Evolutionary conservation across 2,329 filamentous ascomycete genomes (phyloP).

Genomic region (Verticillium klebahnii): DNA sequence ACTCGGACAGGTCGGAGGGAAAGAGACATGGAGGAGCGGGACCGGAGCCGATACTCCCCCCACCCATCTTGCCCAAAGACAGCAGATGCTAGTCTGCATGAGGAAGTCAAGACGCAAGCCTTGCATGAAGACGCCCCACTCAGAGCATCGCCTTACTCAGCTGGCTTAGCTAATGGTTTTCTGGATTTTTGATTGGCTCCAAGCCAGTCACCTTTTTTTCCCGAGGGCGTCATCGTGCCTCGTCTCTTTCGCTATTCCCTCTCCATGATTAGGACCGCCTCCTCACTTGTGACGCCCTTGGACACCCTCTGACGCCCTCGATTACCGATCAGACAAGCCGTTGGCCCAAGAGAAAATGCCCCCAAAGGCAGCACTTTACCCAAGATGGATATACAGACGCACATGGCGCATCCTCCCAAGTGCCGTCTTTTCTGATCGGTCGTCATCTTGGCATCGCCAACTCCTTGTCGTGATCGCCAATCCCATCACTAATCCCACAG

Average conservation of each 20-base stretch:
- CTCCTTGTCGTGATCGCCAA: neutral
- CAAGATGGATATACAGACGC: neutral
- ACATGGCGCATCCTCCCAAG: neutral
- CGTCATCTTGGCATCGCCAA: neutral
- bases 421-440: neutral
- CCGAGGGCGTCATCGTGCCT: neutral
- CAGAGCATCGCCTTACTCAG: neutral
- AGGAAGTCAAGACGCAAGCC: conserved; percentile 25
- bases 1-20: neutral
- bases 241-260: neutral
- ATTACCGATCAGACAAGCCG: neutral
- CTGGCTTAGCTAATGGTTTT: neutral
- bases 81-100: conserved; percentile 20
- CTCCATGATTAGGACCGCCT: neutral
- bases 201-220: neutral
- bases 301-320: no score
- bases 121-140: neutral
- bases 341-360: neutral
- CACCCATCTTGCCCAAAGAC: neutral
- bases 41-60: neutral
- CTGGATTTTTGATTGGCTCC: neutral
- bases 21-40: neutral
- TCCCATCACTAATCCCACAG: neutral
- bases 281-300: neutral
- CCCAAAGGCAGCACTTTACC: neutral